These are phyloP conservation scores for Tolypocladium ophioglossoides DNA, from an alignment of 2,329 filamentous ascomycete genomes.

Conservation along the genomic window DNA sequence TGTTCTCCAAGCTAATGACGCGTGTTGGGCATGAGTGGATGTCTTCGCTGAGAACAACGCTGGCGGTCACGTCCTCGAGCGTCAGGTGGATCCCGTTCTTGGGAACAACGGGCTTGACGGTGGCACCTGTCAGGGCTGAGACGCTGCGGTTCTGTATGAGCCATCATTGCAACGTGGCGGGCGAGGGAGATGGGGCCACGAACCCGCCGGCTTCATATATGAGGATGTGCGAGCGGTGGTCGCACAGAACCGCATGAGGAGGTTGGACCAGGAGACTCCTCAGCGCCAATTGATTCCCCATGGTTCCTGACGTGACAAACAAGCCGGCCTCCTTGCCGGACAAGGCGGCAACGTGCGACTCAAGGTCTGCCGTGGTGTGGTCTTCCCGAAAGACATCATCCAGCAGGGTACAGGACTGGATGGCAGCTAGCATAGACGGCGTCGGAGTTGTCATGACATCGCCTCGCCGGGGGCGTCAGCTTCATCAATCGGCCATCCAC, in stretches of 20 bases:
- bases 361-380: constrained; percentile 63
- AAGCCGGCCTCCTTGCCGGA: constrained; percentile 67
- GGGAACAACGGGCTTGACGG: constrained; percentile 56
- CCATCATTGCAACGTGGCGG: background rate
- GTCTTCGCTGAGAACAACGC: constrained; percentile 55
- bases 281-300: constrained; percentile 85
- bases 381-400: constrained; percentile 84
- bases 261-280: constrained; percentile 69
- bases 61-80: constrained; percentile 60
- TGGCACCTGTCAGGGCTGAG: constrained; percentile 59
- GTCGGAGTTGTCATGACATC: constrained; percentile 63
- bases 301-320: constrained; percentile 81
- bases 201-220: constrained; percentile 54
- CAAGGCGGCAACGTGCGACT: constrained; percentile 61
- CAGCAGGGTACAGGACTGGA: constrained; percentile 61
- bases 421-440: constrained; percentile 68
- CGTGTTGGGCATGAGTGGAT: constrained; percentile 71
- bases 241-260: constrained; percentile 71
- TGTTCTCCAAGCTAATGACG: constrained; percentile 79
- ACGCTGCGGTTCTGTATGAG: constrained; percentile 36
- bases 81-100: constrained; percentile 64
- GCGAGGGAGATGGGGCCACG: constrained; percentile 9
- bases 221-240: constrained; percentile 68
- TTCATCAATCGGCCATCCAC: background rate
- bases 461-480: constrained; percentile 19